Evolutionary conservation across 257 asterid genomes (phyloP).

Genomic region (Thymus quinquecostatus): DNA sequence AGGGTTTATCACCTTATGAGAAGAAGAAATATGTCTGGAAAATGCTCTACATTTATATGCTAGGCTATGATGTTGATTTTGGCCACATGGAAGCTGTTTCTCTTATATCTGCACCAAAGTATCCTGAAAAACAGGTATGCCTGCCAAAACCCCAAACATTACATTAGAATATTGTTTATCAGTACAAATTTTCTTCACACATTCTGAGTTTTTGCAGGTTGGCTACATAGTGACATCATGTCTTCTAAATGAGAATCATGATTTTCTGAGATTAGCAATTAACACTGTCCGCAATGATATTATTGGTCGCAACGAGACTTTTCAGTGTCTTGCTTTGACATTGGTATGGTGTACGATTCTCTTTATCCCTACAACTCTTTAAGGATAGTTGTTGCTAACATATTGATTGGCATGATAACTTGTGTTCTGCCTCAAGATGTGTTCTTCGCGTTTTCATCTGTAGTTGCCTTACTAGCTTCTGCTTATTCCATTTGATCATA

Average conservation of each 20-base stretch:
- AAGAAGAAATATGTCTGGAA: constrained; percentile 99
- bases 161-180: constrained; percentile 24
- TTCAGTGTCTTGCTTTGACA: constrained; percentile 97
- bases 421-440: constrained; percentile 9
- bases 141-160: not conserved
- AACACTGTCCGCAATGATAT: constrained; percentile 97
- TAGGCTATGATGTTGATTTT: constrained; percentile 98
- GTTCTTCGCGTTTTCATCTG: not conserved
- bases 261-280: constrained; percentile 93
- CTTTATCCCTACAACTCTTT: constrained; percentile 17
- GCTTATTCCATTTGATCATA: constrained; percentile 28
- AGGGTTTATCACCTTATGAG: constrained; percentile 92
- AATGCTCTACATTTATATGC: constrained; percentile 97
- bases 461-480: constrained; percentile 23
- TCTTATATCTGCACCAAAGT: constrained; percentile 96
- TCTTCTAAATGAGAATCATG: constrained; percentile 97
- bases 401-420: constrained; percentile 28
- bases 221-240: constrained; percentile 97
- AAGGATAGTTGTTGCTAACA: constrained; percentile 27
- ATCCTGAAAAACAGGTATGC: constrained; percentile 97
- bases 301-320: constrained; percentile 98
- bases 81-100: constrained; percentile 99
- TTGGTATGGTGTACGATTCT: constrained; percentile 58
- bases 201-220: constrained; percentile 61
- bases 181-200: constrained; percentile 30